Evolutionary conservation across 768 basidiomycete genomes (phyloP).

Genomic region (Hericium alpestre): DNA sequence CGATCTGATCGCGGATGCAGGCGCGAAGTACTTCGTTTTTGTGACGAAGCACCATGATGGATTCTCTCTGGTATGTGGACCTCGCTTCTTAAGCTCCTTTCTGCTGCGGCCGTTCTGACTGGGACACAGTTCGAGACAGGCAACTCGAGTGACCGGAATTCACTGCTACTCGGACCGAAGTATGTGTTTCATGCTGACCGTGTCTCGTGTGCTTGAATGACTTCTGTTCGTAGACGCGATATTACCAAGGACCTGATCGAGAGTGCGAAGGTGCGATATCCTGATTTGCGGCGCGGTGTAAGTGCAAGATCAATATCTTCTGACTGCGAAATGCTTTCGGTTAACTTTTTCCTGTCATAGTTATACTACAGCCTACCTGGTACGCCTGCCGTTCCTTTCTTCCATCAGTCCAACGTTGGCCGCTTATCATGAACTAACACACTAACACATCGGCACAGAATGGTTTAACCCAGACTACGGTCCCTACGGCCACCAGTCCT

Average conservation of each 20-base stretch:
- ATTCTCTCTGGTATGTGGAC: slow-evolving; percentile 24
- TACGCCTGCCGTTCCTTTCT: neutral
- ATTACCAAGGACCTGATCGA: neutral
- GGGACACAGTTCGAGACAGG: neutral
- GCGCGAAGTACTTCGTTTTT: slow-evolving; percentile 53
- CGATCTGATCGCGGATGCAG: slow-evolving; percentile 41
- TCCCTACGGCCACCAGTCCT: slow-evolving; percentile 35
- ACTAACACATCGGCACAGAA: slow-evolving; percentile 8
- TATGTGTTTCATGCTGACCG: neutral
- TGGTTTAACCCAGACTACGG: slow-evolving; percentile 46
- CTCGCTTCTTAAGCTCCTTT: neutral
- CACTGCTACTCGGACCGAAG: neutral
- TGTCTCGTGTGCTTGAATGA: neutral
- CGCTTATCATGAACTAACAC: neutral
- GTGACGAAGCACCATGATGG: slow-evolving; percentile 61
- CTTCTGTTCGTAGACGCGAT: neutral
- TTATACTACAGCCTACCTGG: neutral
- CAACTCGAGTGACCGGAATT: neutral
- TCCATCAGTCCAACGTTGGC: neutral
- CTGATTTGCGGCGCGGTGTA: neutral
- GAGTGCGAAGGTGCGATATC: neutral
- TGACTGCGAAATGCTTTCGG: neutral
- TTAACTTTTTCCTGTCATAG: neutral
- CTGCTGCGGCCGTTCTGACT: neutral
- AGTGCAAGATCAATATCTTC: neutral